Percentiles rank a stretch among this genome's conserved stretches.
These are phyloP conservation scores for Fusarium piperis DNA, from an alignment of 2,329 filamentous ascomycete species.

Conservation along the genomic window DNA sequence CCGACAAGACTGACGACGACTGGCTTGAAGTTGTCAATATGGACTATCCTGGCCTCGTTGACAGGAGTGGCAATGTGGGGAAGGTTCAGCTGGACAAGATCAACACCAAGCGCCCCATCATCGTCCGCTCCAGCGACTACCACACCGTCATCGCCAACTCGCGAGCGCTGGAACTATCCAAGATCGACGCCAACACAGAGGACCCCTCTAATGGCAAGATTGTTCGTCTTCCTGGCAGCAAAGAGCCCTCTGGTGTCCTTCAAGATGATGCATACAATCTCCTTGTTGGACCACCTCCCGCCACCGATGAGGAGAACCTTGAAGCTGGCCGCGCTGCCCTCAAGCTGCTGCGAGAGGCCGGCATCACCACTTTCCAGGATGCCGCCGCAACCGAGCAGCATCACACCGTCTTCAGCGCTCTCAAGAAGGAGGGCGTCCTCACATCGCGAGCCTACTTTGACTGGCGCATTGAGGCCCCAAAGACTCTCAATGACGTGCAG, in stretches of 20 bases:
- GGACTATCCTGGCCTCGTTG: conserved; percentile 37
- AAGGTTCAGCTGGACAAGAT: conserved; percentile 35
- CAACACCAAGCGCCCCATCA: conserved; percentile 35
- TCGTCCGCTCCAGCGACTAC: conserved; percentile 39
- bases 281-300: conserved; percentile 31
- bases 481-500: conserved; percentile 7
- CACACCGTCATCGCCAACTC: conserved; percentile 40
- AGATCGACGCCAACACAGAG: conserved; percentile 31
- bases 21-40: conserved; percentile 43
- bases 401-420: conserved; percentile 25
- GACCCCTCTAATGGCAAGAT: conserved; percentile 38
- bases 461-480: conserved; percentile 39
- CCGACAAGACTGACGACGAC: conserved; percentile 30
- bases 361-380: conserved; percentile 43
- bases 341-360: conserved; percentile 40
- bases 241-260: conserved; percentile 40
- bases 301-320: conserved; percentile 31
- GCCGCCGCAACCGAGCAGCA: conserved; percentile 26
- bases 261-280: conserved; percentile 35
- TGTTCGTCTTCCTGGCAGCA: conserved; percentile 37
- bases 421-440: conserved; percentile 34
- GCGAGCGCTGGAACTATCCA: conserved; percentile 33
- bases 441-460: conserved; percentile 42
- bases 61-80: conserved; percentile 30
- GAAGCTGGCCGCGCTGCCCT: conserved; percentile 37